Evolutionary conservation across 441 rosid genomes (phyloP).

Genomic region (Sinapis alba): DNA sequence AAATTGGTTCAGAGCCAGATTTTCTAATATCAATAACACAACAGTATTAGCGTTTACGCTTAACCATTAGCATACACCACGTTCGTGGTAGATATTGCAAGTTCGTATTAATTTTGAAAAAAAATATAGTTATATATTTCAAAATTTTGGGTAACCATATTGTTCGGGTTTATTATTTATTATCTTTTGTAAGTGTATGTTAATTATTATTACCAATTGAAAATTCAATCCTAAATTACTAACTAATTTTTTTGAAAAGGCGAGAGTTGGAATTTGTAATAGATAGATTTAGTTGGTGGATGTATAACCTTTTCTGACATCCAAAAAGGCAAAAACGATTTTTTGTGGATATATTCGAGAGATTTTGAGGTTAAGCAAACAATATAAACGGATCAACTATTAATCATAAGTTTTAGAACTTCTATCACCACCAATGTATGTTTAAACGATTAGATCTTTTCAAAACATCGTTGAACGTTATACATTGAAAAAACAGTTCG

Average conservation of each 20-base stretch:
- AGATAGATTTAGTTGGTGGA: background rate
- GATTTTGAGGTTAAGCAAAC: background rate
- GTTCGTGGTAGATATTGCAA: too few species aligned
- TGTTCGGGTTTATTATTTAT: background rate
- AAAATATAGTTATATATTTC: background rate
- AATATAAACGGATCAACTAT: constrained; percentile 1
- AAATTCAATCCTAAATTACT: background rate
- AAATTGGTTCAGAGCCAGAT: too few species aligned
- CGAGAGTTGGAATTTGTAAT: background rate
- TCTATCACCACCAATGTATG: background rate
- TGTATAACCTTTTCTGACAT: background rate
- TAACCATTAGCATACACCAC: too few species aligned
- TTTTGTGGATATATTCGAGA: constrained; percentile 11
- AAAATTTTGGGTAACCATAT: background rate
- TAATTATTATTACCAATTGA: background rate
- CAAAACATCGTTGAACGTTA: background rate
- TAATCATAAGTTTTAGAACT: background rate
- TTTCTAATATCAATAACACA: too few species aligned
- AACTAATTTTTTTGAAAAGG: background rate
- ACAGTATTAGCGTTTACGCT: too few species aligned
- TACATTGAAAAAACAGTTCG: background rate
- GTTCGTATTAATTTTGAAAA: background rate
- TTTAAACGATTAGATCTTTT: background rate
- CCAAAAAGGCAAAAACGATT: background rate
- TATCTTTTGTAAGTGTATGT: background rate